Evolutionary conservation across 1,284 basidiomycete species (phyloP).

Genomic region (Anthracocystis walkeri): DNA sequence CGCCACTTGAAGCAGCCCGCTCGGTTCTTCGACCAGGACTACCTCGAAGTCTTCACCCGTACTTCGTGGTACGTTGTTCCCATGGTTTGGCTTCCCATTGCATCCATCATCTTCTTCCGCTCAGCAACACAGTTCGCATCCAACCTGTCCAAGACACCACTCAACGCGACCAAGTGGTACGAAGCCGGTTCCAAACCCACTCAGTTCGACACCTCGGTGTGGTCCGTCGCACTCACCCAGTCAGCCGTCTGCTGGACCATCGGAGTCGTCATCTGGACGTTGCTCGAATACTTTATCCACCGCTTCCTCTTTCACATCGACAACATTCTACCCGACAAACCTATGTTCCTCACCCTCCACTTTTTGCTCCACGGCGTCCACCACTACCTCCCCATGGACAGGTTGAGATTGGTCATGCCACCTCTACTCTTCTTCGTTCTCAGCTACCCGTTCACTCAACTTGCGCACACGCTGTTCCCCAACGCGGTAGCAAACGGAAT

Average conservation of each 20-base stretch:
- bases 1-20: slow-evolving; percentile 89
- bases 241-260: slow-evolving; percentile 77
- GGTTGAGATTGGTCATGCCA: slow-evolving; percentile 90
- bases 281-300: slow-evolving; percentile 95
- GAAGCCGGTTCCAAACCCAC: slow-evolving; percentile 73
- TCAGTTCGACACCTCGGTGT: slow-evolving; percentile 32
- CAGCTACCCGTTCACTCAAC: slow-evolving; percentile 86
- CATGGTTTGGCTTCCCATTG: slow-evolving; percentile 89
- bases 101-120: slow-evolving; percentile 82
- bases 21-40: slow-evolving; percentile 83
- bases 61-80: slow-evolving; percentile 97
- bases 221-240: slow-evolving; percentile 46
- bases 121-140: slow-evolving; percentile 81
- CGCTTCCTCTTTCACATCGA: slow-evolving; percentile 99
- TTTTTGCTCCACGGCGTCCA: slow-evolving; percentile 96
- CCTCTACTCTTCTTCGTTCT: slow-evolving; percentile 84
- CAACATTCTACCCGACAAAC: slow-evolving; percentile 84
- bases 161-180: slow-evolving; percentile 60
- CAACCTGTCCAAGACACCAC: slow-evolving; percentile 21
- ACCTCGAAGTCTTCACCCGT: slow-evolving; percentile 87
- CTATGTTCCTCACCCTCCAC: slow-evolving; percentile 84
- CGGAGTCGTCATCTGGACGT: slow-evolving; percentile 92
- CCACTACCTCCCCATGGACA: slow-evolving; percentile 97
- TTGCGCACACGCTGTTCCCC: slow-evolving; percentile 88
- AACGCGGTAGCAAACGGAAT: slow-evolving; percentile 86